phyloP scores from a whole-genome alignment of 306 rosid genomes.

The Hippophae tibetana region DNA sequence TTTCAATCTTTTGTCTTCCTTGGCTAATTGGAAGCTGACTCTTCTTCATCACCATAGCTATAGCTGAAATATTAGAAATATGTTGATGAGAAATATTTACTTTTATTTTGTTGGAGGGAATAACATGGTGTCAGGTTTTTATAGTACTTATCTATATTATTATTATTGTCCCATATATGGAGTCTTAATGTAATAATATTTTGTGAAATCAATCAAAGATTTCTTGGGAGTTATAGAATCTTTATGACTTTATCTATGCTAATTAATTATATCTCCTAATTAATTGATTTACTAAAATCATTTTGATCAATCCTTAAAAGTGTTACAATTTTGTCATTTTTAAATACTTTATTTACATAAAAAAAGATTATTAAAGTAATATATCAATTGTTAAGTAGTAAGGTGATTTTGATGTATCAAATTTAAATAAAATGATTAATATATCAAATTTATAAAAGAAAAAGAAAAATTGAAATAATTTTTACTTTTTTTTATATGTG shows the following conservation, averaged over 20 bases:
- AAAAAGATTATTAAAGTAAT: too few species aligned
- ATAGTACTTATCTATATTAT: too few species aligned
- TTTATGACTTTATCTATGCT: neutral
- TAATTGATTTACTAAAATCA: too few species aligned
- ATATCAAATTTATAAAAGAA: too few species aligned
- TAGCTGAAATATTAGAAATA: neutral
- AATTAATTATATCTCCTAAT: neutral
- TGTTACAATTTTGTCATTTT: too few species aligned
- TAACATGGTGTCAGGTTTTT: neutral
- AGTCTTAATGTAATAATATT: constrained; percentile 7
- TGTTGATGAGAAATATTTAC: neutral
- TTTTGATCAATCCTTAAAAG: too few species aligned
- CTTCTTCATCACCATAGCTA: constrained; percentile 29
- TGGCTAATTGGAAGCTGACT: constrained; percentile 15
- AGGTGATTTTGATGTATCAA: too few species aligned
- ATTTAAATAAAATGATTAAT: too few species aligned
- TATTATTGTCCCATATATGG: neutral
- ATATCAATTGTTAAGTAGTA: too few species aligned
- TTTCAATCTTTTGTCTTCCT: constrained; percentile 52
- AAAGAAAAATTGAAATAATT: too few species aligned
- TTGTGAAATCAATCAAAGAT: constrained; percentile 10
- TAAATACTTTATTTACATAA: too few species aligned
- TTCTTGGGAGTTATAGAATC: constrained; percentile 15
- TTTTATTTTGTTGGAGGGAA: neutral
- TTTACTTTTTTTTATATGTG: too few species aligned